Evolutionary conservation across 164 flowering plant genomes (phyloP).

Genomic region (Pachysandra terminalis): DNA sequence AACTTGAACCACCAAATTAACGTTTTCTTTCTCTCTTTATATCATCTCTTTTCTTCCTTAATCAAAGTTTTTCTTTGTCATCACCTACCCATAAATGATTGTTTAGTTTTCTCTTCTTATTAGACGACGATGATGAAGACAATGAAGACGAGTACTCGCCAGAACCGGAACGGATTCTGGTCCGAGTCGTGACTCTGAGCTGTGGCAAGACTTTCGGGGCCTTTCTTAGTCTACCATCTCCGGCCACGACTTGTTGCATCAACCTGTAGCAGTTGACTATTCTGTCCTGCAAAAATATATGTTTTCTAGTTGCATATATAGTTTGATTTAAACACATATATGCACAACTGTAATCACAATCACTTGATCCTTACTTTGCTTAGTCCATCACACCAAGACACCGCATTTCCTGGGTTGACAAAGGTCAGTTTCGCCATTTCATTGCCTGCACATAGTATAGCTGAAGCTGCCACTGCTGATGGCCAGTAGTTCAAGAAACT

Average conservation of each 20-base stretch:
- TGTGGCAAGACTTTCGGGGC: conserved; percentile 43
- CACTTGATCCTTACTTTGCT: conserved; percentile 52
- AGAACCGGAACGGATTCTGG: conserved; percentile 28
- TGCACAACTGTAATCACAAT: conserved; percentile 2
- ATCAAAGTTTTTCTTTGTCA: conserved; percentile 37
- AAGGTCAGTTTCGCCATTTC: conserved; percentile 56
- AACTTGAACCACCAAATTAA: conserved; percentile 32
- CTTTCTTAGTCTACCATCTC: conserved; percentile 31
- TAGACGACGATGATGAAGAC: conserved; percentile 29
- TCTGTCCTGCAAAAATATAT: conserved; percentile 58
- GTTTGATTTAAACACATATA: conserved; percentile 7
- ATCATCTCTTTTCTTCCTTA: conserved; percentile 9
- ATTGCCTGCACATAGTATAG: conserved; percentile 67
- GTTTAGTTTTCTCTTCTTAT: conserved; percentile 71
- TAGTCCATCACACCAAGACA: conserved; percentile 74
- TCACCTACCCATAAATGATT: conserved; percentile 52
- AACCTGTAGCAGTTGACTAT: conserved; percentile 54
- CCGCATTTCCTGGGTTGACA: conserved; percentile 53
- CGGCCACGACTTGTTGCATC: conserved; percentile 44
- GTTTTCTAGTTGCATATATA: conserved; percentile 19
- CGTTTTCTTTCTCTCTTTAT: conserved; percentile 3
- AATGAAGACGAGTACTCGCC: conserved; percentile 47
- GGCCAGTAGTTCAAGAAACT: conserved; percentile 72
- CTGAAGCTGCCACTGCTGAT: conserved; percentile 83
- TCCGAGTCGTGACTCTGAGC: conserved; percentile 50